These are phyloP conservation scores for Dryadomyces quercivorus DNA, from an alignment of 2,329 filamentous ascomycete genomes.

Conservation along the genomic window DNA sequence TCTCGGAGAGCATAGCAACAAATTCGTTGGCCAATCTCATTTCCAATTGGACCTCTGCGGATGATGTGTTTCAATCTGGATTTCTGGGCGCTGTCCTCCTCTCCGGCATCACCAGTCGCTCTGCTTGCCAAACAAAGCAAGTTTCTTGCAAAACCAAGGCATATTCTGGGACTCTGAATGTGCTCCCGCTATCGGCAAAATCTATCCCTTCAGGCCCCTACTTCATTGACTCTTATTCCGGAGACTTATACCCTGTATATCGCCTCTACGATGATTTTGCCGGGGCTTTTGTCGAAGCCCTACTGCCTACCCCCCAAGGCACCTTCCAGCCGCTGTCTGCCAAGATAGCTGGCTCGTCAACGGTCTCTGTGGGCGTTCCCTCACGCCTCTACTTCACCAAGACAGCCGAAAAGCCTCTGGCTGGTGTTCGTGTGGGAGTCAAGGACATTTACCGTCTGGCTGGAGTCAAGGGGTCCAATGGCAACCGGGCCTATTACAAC, in stretches of 20 bases:
- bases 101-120: constrained; percentile 6
- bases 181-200: constrained; percentile 9
- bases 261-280: constrained; percentile 23
- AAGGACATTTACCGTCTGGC: constrained; percentile 47
- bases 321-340: constrained; percentile 22
- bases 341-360: constrained; percentile 16
- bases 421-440: constrained; percentile 42
- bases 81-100: constrained; percentile 16
- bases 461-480: constrained; percentile 40
- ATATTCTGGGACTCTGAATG: not conserved
- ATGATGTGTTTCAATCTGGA: constrained; percentile 17
- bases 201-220: constrained; percentile 23
- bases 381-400: constrained; percentile 43
- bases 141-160: not conserved
- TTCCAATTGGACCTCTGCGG: constrained; percentile 18
- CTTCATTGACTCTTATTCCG: constrained; percentile 21
- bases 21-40: constrained; percentile 15
- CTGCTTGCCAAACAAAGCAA: constrained; percentile 7
- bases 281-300: constrained; percentile 19
- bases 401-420: constrained; percentile 35
- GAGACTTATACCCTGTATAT: constrained; percentile 21
- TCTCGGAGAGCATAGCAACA: constrained; percentile 14
- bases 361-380: constrained; percentile 32
- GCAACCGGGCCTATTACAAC: constrained; percentile 43
- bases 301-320: constrained; percentile 19